Evolutionary conservation across 2,329 filamentous ascomycete genomes (phyloP).

Genomic region (Paramyrothecium roridum): DNA sequence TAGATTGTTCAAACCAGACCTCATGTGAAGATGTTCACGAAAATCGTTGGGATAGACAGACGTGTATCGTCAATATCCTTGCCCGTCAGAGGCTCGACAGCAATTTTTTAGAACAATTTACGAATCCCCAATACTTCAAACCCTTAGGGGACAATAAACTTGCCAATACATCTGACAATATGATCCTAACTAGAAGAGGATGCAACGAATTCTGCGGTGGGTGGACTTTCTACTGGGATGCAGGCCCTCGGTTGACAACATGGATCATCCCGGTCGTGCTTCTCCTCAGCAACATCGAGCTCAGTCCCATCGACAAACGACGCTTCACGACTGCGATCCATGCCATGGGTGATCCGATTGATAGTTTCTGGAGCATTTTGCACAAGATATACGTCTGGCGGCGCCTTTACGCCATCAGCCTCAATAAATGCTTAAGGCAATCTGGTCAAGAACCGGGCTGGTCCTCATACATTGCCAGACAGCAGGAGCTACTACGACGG

Average conservation of each 20-base stretch:
- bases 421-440: not conserved
- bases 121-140: not conserved
- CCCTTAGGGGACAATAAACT: not conserved
- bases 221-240: conserved; percentile 1
- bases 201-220: conserved; percentile 1
- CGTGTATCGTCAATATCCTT: not conserved
- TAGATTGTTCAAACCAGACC: not conserved
- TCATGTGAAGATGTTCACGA: not conserved
- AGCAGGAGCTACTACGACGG: not conserved
- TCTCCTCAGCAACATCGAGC: not conserved
- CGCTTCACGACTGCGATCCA: not conserved
- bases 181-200: not conserved
- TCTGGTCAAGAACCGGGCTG: not conserved
- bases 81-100: not conserved
- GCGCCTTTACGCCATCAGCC: not conserved
- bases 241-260: not conserved
- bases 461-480: not conserved
- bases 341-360: not conserved
- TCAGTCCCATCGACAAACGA: conserved; percentile 1
- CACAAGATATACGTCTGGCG: conserved; percentile 2
- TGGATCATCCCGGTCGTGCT: conserved; percentile 1
- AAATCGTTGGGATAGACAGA: not conserved
- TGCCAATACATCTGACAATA: not conserved
- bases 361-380: conserved; percentile 1
- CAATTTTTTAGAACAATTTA: not conserved